These are phyloP conservation scores for Rubus idaeus DNA, from an alignment of 306 rosid species.

Conservation along the genomic window DNA sequence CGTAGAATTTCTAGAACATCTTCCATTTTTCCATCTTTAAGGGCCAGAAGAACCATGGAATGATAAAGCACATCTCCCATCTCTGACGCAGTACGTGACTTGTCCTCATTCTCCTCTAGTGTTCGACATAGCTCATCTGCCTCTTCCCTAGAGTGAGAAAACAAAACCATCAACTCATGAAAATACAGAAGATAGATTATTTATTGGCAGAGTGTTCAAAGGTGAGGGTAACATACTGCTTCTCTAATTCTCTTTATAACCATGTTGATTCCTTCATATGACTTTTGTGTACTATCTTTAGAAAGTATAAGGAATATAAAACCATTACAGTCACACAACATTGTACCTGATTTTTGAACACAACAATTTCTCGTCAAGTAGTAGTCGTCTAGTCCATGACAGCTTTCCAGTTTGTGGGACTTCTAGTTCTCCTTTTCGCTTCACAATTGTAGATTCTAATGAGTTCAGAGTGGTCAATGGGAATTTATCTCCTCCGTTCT, in stretches of 20 bases:
- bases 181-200: not conserved
- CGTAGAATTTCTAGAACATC: constrained; percentile 74
- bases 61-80: constrained; percentile 86
- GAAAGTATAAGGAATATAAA: not conserved
- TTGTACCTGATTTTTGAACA: constrained; percentile 81
- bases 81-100: constrained; percentile 69
- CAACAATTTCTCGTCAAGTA: constrained; percentile 53
- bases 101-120: constrained; percentile 65
- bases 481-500: constrained; percentile 51
- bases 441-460: constrained; percentile 62
- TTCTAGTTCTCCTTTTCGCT: constrained; percentile 63
- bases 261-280: not conserved
- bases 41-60: constrained; percentile 67
- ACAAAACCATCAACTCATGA: not conserved
- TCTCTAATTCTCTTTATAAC: not conserved
- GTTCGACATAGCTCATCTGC: constrained; percentile 81
- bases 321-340: not conserved
- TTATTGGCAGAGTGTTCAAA: not conserved
- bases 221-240: not conserved
- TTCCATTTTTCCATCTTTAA: constrained; percentile 70
- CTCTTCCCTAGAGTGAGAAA: constrained; percentile 59
- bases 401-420: constrained; percentile 48
- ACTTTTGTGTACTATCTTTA: not conserved
- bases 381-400: constrained; percentile 76
- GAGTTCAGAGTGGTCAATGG: constrained; percentile 68